A percentile compares a stretch with the other conserved stretches of the same genome.
Evolutionary conservation across 768 basidiomycete genomes (phyloP).

Genomic region (Lyophyllum decastes): DNA sequence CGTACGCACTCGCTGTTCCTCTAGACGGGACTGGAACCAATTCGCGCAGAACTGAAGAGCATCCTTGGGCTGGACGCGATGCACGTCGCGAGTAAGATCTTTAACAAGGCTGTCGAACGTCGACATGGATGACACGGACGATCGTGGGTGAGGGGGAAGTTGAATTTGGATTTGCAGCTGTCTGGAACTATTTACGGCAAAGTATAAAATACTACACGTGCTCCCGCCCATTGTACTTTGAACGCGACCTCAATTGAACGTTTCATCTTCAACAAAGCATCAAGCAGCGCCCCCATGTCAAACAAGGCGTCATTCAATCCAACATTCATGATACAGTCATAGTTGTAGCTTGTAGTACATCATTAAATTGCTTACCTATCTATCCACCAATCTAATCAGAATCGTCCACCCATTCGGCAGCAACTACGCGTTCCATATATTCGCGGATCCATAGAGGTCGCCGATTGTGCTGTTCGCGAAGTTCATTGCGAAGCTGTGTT

Average conservation of each 20-base stretch:
- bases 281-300: background rate
- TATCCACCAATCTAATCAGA: constrained; percentile 39
- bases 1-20: constrained; percentile 78
- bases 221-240: constrained; percentile 11
- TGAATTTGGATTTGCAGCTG: constrained; percentile 9
- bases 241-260: background rate
- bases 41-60: constrained; percentile 90
- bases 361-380: constrained; percentile 14
- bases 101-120: constrained; percentile 82
- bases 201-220: constrained; percentile 15
- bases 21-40: constrained; percentile 90
- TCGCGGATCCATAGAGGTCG: constrained; percentile 62
- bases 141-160: constrained; percentile 19
- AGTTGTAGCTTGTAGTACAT: constrained; percentile 17
- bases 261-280: constrained; percentile 18
- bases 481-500: constrained; percentile 41
- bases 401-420: constrained; percentile 72
- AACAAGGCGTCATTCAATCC: background rate
- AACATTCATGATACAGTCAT: background rate
- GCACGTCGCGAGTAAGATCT: constrained; percentile 84
- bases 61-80: constrained; percentile 87
- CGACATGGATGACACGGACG: constrained; percentile 41
- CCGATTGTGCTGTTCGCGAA: constrained; percentile 49
- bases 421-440: constrained; percentile 66
- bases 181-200: constrained; percentile 3